These are phyloP conservation scores for Lyophyllum shimeji DNA, from an alignment of 768 basidiomycete genomes.

Conservation along the genomic window DNA sequence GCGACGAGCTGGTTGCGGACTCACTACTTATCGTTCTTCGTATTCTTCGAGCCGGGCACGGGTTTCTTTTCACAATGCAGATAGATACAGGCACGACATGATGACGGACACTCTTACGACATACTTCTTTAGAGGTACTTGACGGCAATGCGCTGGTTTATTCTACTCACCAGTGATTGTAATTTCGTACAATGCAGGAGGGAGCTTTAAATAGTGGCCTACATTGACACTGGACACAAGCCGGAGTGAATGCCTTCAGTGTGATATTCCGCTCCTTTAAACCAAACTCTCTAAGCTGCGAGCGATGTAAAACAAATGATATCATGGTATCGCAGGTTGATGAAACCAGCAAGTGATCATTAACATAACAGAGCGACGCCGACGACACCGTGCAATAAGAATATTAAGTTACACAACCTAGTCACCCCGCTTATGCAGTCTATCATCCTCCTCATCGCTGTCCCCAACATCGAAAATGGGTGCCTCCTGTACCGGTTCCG, in stretches of 20 bases:
- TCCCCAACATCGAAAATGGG: constrained; percentile 61
- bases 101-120: not conserved
- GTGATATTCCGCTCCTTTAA: not conserved
- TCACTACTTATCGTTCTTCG: not conserved
- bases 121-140: too few relatives aligned
- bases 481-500: constrained; percentile 28
- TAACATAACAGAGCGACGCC: not conserved
- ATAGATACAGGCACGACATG: not conserved
- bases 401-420: constrained; percentile 3
- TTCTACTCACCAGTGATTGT: too few relatives aligned
- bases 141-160: too few relatives aligned
- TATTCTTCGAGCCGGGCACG: not conserved
- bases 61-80: too few relatives aligned
- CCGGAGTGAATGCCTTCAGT: too few relatives aligned
- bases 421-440: constrained; percentile 12
- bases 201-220: too few relatives aligned
- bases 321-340: too few relatives aligned
- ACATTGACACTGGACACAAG: too few relatives aligned
- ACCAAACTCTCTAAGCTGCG: not conserved
- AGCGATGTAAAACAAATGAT: too few relatives aligned
- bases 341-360: not conserved
- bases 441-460: constrained; percentile 50
- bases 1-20: not conserved
- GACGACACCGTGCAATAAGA: not conserved
- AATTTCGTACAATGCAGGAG: too few relatives aligned